phyloP scores from a whole-genome alignment of 441 rosid genomes.

The Adansonia rubrostipa region DNA sequence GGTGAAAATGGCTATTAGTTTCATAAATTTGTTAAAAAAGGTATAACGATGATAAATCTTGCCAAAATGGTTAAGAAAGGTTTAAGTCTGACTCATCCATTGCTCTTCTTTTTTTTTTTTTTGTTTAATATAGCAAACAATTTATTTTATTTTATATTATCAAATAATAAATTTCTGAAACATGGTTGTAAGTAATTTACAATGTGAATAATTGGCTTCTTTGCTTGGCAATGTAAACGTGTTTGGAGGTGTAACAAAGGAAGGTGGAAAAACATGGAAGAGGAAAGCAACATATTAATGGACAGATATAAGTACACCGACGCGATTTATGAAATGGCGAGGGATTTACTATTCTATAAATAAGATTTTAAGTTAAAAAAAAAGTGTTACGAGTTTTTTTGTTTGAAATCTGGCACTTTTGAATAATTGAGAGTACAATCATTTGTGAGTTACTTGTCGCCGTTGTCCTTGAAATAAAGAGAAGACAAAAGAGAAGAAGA shows the following conservation, averaged over 20 bases:
- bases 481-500: not conserved
- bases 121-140: not conserved
- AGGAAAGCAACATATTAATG: not conserved
- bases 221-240: not conserved
- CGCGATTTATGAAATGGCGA: too few species aligned
- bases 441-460: too few species aligned
- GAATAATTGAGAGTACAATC: too few species aligned
- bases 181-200: not conserved
- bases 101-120: not conserved
- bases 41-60: too few species aligned
- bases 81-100: not conserved
- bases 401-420: too few species aligned
- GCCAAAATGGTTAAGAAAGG: not conserved
- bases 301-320: not conserved
- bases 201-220: not conserved
- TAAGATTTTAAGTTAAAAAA: too few species aligned
- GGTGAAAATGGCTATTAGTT: too few species aligned
- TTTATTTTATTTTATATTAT: not conserved
- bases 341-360: too few species aligned
- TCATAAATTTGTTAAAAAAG: too few species aligned
- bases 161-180: not conserved
- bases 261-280: conserved; percentile 1
- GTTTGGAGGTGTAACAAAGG: not conserved
- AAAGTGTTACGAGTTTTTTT: too few species aligned
- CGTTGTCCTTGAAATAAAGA: not conserved